Conservation (phyloP, 192 early-diverging fungal species). For the Allomyces macrogynus region DNA sequence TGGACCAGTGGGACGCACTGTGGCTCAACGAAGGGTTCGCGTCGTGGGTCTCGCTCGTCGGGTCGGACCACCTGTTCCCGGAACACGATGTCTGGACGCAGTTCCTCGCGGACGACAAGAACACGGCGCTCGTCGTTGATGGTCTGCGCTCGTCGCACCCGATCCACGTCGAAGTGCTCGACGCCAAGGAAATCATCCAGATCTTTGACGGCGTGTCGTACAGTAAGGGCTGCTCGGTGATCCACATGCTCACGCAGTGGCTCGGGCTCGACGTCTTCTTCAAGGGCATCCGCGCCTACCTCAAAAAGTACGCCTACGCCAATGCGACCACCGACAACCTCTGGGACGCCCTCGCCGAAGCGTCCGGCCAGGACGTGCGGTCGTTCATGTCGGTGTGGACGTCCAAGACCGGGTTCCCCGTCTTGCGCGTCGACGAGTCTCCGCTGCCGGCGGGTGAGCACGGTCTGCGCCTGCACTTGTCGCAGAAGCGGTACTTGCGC, state of each 20-base stretch:
- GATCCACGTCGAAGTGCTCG: slow-evolving; percentile 69
- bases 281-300: slow-evolving; percentile 47
- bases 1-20: slow-evolving; percentile 86
- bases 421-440: slow-evolving; percentile 46
- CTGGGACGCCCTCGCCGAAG: slow-evolving; percentile 60
- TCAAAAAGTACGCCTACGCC: slow-evolving; percentile 60
- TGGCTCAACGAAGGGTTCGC: slow-evolving; percentile 98
- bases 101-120: slow-evolving; percentile 61
- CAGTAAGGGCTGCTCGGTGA: slow-evolving; percentile 80
- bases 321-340: slow-evolving; percentile 78
- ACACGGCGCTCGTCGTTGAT: slow-evolving; percentile 57
- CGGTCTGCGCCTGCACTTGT: slow-evolving; percentile 26
- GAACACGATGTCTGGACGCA: slow-evolving; percentile 84
- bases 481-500: slow-evolving; percentile 67
- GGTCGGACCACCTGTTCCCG: slow-evolving; percentile 74
- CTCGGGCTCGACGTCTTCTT: slow-evolving; percentile 48
- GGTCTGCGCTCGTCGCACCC: slow-evolving; percentile 72
- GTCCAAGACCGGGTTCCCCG: slow-evolving; percentile 62
- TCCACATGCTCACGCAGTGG: slow-evolving; percentile 74
- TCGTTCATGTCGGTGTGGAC: slow-evolving; percentile 81
- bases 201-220: slow-evolving; percentile 90
- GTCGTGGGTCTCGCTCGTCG: slow-evolving; percentile 80
- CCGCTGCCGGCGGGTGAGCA: slow-evolving; percentile 17
- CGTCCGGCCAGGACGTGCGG: slow-evolving; percentile 60
- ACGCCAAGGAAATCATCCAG: slow-evolving; percentile 70